Evolutionary conservation across 768 basidiomycete species (phyloP).

Genomic region (Holtermannia corniformis): DNA sequence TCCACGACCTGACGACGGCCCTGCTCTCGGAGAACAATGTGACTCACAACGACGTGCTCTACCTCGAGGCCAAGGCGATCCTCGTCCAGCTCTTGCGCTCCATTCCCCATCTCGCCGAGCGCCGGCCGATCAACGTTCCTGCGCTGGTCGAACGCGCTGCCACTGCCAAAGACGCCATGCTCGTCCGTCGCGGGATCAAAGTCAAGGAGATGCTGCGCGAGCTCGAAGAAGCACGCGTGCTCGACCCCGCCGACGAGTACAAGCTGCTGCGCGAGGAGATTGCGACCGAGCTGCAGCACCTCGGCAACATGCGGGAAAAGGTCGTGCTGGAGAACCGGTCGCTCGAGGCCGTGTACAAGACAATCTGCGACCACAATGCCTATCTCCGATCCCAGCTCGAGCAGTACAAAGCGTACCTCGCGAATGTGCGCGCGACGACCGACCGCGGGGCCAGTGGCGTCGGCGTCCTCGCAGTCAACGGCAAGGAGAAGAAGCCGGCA

Average conservation of each 20-base stretch:
- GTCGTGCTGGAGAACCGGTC: constrained; percentile 83
- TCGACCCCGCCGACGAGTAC: constrained; percentile 73
- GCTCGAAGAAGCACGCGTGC: constrained; percentile 77
- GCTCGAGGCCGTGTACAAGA: constrained; percentile 96
- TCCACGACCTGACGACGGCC: constrained; percentile 92
- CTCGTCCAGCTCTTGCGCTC: constrained; percentile 96
- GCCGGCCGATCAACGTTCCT: constrained; percentile 77
- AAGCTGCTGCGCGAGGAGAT: constrained; percentile 98
- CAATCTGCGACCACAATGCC: constrained; percentile 97
- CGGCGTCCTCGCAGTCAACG: constrained; percentile 88
- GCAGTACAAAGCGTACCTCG: constrained; percentile 98
- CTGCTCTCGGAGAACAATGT: constrained; percentile 83
- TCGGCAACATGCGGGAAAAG: constrained; percentile 94
- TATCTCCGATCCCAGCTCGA: constrained; percentile 92
- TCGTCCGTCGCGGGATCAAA: constrained; percentile 96
- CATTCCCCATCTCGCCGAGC: constrained; percentile 71
- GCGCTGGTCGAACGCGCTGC: constrained; percentile 89
- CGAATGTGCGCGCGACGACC: constrained; percentile 87
- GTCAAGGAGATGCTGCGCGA: constrained; percentile 99
- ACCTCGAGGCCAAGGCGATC: constrained; percentile 99
- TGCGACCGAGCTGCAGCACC: constrained; percentile 82
- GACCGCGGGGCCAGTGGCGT: constrained; percentile 71
- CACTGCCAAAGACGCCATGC: constrained; percentile 89
- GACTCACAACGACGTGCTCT: constrained; percentile 95
- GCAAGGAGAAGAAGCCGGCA: constrained; percentile 87